Conservation (phyloP, 768 basidiomycete genomes). For the Tulasnella sp. region DNA sequence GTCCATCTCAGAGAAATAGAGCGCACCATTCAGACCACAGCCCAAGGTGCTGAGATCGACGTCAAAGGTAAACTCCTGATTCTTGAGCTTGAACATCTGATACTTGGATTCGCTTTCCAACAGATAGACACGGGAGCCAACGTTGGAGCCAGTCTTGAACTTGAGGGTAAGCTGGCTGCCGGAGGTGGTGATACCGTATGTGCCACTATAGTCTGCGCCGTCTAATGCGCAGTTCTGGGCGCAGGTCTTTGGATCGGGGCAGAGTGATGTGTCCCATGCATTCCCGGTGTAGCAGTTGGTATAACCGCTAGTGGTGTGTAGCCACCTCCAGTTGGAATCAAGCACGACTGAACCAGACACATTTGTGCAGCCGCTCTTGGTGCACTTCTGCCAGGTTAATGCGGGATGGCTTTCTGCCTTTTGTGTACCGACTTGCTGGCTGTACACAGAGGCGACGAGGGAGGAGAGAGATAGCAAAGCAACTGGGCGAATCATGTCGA, state of each 20-base stretch:
- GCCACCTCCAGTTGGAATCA: not conserved
- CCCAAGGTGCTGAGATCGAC: conserved; percentile 45
- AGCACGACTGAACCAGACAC: not conserved
- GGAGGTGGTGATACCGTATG: conserved; percentile 16
- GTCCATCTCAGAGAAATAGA: conserved; percentile 51
- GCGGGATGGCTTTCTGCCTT: conserved; percentile 39
- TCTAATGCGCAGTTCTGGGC: conserved; percentile 30
- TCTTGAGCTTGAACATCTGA: conserved; percentile 38
- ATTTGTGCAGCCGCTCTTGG: conserved; percentile 24
- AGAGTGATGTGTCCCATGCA: not conserved
- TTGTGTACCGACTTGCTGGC: conserved; percentile 39
- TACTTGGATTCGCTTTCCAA: conserved; percentile 32
- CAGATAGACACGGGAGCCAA: conserved; percentile 32
- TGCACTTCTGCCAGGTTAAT: conserved; percentile 37
- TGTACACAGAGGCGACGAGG: conserved; percentile 14
- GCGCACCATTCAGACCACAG: conserved; percentile 48
- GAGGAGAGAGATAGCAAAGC: conserved; percentile 15
- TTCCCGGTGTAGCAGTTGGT: conserved; percentile 27
- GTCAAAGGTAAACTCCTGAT: conserved; percentile 48
- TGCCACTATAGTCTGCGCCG: conserved; percentile 20
- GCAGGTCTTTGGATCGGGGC: conserved; percentile 23
- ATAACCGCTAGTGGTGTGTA: not conserved
- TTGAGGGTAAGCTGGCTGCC: conserved; percentile 15
- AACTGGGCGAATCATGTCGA: not conserved
- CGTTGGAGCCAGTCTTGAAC: conserved; percentile 16